Conservation (phyloP, 768 basidiomycete species). For the Tephrocybe sp. region DNA sequence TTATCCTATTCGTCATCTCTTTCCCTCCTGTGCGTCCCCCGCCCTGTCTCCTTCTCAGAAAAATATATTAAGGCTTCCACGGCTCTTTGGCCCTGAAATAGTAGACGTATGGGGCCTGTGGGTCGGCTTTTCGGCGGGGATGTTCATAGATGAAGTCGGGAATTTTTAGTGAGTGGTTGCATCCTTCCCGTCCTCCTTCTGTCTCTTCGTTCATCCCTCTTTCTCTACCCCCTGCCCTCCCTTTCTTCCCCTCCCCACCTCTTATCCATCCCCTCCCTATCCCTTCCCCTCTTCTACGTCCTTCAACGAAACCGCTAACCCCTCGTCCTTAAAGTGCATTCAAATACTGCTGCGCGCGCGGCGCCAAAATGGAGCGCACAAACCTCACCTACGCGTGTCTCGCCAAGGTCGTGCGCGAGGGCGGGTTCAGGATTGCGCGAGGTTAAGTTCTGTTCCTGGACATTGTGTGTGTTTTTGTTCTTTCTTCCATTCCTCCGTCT, state of each 20-base stretch:
- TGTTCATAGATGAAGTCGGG: conserved; percentile 82
- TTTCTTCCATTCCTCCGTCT: background rate
- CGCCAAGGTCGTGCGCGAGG: conserved; percentile 74
- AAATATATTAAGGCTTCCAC: conserved; percentile 1
- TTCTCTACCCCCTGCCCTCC: too few relatives aligned
- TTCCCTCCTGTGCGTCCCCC: conserved; percentile 71
- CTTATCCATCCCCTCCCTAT: too few relatives aligned
- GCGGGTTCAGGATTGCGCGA: conserved; percentile 86
- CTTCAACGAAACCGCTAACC: background rate
- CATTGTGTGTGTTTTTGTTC: conserved; percentile 53
- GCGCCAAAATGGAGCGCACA: conserved; percentile 67
- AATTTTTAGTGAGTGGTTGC: conserved; percentile 71
- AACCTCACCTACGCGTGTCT: conserved; percentile 62
- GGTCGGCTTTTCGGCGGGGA: conserved; percentile 81
- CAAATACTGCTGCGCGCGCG: conserved; percentile 76
- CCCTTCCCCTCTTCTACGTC: background rate
- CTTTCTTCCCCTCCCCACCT: too few relatives aligned
- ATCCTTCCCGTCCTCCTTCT: background rate
- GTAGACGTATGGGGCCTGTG: conserved; percentile 91
- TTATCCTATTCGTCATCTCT: conserved; percentile 79
- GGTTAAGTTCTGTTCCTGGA: conserved; percentile 82
- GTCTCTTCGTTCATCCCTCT: too few relatives aligned
- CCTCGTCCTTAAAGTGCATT: conserved; percentile 59
- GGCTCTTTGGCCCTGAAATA: conserved; percentile 93
- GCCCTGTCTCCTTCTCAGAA: background rate